Evolutionary conservation across 768 basidiomycete species (phyloP).

Genomic region (Naganishia vaughanmartiniae): DNA sequence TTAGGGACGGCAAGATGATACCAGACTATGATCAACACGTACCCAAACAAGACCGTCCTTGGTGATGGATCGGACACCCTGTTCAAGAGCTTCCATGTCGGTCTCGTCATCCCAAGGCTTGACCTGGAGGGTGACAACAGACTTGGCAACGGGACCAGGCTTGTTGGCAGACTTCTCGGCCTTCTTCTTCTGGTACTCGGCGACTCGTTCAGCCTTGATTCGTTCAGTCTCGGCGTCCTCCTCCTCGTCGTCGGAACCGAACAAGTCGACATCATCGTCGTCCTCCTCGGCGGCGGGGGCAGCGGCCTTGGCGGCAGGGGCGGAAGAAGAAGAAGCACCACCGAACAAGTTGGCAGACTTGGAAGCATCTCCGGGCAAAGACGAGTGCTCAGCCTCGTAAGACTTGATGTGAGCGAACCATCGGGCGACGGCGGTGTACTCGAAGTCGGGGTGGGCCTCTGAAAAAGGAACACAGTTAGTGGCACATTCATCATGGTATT

Average conservation of each 20-base stretch:
- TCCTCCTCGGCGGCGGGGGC: constrained; percentile 51
- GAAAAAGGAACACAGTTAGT: neutral
- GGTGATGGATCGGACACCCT: constrained; percentile 77
- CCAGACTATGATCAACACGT: constrained; percentile 75
- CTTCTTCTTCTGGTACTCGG: constrained; percentile 90
- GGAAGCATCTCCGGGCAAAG: constrained; percentile 79
- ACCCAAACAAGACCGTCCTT: constrained; percentile 91
- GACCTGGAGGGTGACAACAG: constrained; percentile 94
- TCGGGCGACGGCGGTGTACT: constrained; percentile 72
- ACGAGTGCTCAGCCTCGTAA: constrained; percentile 64
- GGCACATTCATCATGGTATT: neutral
- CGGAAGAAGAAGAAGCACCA: constrained; percentile 56
- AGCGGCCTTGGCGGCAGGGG: constrained; percentile 54
- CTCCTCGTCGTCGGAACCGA: constrained; percentile 73
- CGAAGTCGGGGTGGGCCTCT: constrained; percentile 61
- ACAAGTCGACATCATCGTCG: constrained; percentile 77
- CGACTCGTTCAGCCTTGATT: constrained; percentile 87
- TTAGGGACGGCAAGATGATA: constrained; percentile 71
- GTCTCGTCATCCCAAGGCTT: constrained; percentile 99
- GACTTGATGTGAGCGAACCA: constrained; percentile 90
- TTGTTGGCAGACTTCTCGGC: constrained; percentile 65
- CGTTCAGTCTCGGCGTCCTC: constrained; percentile 80
- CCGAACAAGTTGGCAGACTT: constrained; percentile 73
- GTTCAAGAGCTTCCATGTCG: constrained; percentile 85
- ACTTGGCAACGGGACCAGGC: constrained; percentile 60